phyloP scores from a whole-genome alignment of 2,329 filamentous ascomycete genomes.

The Podosphaera leucotricha region DNA sequence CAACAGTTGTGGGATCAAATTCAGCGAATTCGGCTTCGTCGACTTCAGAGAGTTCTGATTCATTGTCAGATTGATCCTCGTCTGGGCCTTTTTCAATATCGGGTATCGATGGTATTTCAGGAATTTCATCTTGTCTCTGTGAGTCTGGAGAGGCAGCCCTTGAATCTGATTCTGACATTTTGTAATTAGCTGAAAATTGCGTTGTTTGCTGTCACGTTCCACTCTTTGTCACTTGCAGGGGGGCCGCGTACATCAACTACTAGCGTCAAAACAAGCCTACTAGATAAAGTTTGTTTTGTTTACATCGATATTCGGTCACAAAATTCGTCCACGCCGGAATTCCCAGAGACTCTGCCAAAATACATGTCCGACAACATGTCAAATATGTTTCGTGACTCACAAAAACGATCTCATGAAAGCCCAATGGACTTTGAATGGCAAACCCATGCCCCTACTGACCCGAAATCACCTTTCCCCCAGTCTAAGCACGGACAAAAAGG shows the following conservation, averaged over 20 bases:
- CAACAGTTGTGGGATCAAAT: constrained; percentile 39
- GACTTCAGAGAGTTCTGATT: constrained; percentile 38
- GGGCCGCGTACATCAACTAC: too few species aligned
- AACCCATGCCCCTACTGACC: constrained; percentile 30
- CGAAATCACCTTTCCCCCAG: constrained; percentile 36
- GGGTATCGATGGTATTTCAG: constrained; percentile 6
- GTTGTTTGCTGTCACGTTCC: background rate
- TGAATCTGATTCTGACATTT: constrained; percentile 14
- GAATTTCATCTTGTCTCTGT: constrained; percentile 7
- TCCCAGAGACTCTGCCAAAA: background rate
- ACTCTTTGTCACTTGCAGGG: too few species aligned
- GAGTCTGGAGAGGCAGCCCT: constrained; percentile 7
- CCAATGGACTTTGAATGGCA: constrained; percentile 47
- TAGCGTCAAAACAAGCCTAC: too few species aligned
- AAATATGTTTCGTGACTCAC: constrained; percentile 15
- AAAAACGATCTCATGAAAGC: constrained; percentile 30
- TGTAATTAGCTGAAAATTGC: background rate
- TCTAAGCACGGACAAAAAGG: constrained; percentile 10
- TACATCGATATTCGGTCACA: background rate
- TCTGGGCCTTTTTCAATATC: constrained; percentile 13
- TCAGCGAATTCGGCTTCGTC: constrained; percentile 48
- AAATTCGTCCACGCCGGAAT: background rate
- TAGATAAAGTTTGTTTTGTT: background rate
- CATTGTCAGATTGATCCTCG: constrained; percentile 19
- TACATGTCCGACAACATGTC: background rate